These are phyloP conservation scores for Fusarium mexicanum DNA, from an alignment of 2,329 filamentous ascomycete species.

Conservation along the genomic window DNA sequence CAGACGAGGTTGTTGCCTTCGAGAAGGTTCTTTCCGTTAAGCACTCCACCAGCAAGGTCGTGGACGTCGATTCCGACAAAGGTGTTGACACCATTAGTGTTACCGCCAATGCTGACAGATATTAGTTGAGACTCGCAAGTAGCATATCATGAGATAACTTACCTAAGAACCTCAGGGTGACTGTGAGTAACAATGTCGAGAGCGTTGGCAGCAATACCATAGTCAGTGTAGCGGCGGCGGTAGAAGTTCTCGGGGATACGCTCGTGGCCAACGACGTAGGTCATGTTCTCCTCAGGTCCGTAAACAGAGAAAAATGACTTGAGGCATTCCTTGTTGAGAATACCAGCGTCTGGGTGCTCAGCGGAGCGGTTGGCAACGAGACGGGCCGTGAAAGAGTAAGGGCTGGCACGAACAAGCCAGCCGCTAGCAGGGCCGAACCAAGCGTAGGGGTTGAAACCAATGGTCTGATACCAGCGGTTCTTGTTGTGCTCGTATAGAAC, in stretches of 20 bases:
- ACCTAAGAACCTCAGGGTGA: conserved; percentile 52
- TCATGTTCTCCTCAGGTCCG: conserved; percentile 48
- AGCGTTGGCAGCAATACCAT: conserved; percentile 54
- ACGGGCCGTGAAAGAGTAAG: conserved; percentile 55
- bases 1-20: conserved; percentile 60
- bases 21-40: conserved; percentile 53
- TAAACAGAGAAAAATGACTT: conserved; percentile 59
- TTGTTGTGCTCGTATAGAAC: conserved; percentile 55
- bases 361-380: conserved; percentile 56
- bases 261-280: conserved; percentile 59
- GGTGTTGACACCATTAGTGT: conserved; percentile 60
- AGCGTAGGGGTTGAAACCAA: conserved; percentile 62
- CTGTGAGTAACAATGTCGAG: conserved; percentile 52
- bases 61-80: conserved; percentile 58
- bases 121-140: background rate
- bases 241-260: conserved; percentile 65
- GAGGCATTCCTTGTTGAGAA: conserved; percentile 49
- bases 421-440: conserved; percentile 64
- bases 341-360: conserved; percentile 50
- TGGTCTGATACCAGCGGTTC: conserved; percentile 57
- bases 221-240: conserved; percentile 52
- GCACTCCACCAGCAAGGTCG: conserved; percentile 56
- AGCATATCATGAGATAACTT: background rate
- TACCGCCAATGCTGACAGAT: conserved; percentile 57
- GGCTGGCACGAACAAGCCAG: conserved; percentile 59